Evolutionary conservation across 345 rosid species (phyloP), one percentile per base, ranked within the genome.

Genomic region (Luvunga scandens): DNA sequence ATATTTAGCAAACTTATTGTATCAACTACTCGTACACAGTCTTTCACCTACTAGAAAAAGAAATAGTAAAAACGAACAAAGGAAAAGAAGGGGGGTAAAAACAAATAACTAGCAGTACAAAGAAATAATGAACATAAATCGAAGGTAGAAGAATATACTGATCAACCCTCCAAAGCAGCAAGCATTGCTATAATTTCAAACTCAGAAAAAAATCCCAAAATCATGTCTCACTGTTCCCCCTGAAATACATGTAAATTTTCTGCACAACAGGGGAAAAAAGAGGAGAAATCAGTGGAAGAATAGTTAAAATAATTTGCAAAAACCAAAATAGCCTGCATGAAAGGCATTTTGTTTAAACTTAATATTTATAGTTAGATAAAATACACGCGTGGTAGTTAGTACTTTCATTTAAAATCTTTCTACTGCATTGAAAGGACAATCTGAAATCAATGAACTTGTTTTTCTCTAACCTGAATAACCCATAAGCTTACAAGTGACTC

Each of bases 401-500:
- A 22, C 21, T 27, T 69, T 5, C 5, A 18, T 69, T 16, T 45
- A 16, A 38, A 45, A 27, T 69, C 39, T 66, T 38, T 8, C 48
- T 45, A 42, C 12, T 42, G 28, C 6, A 0, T 33, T 12, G 7
- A 18, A 18, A 18, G 22, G n/a, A 53, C 63, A 33, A 12, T 8
- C 21, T 67, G 21, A 22, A 62, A 39, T 36, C 39, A 66, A 66
- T 48, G 77, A 66, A 84, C 22, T 25, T n/a, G n/a, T n/a, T n/a
- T 12, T 57, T 63, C 45, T 74, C 84, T 82, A 72, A 94, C 99
- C 96, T 97, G 99, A 77, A 97, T 89, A 80, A 97, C 99, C 98
- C 98, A 97, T 75, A 94, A 84, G 86, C 99, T 97, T 71, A 97
- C 86, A 71, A 97, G 87, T 12, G 94, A 81, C 85, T 97, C 99